Percentiles rank a stretch among this genome's conserved stretches.
Conservation (phyloP, 2,329 filamentous ascomycete species). For the Geoglossum cookeanum region DNA sequence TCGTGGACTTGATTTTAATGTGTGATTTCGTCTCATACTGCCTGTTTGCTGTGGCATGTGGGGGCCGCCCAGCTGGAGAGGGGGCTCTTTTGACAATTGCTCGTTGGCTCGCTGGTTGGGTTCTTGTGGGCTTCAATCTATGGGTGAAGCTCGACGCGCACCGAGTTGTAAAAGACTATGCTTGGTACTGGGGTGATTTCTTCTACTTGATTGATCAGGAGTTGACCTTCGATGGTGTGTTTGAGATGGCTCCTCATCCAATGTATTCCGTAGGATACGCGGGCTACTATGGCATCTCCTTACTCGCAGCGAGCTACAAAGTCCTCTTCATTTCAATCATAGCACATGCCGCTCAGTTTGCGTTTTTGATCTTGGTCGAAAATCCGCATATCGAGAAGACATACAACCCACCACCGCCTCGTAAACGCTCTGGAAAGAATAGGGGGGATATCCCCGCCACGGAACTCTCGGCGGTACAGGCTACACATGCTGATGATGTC, state of each 20-base stretch:
- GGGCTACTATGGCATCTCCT: constrained; percentile 93
- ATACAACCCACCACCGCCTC: constrained; percentile 74
- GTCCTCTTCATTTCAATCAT: constrained; percentile 93
- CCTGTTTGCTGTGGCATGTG: constrained; percentile 82
- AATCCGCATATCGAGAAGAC: constrained; percentile 97
- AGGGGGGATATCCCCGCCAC: constrained; percentile 14
- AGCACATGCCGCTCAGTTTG: constrained; percentile 85
- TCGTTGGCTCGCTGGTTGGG: constrained; percentile 62
- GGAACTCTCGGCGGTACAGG: constrained; percentile 20
- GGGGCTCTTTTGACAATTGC: constrained; percentile 44
- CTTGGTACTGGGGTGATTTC: constrained; percentile 99
- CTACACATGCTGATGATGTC: constrained; percentile 13
- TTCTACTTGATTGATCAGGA: constrained; percentile 98
- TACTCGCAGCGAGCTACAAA: constrained; percentile 95
- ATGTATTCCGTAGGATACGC: constrained; percentile 99
- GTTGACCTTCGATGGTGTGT: constrained; percentile 93
- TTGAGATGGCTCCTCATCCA: constrained; percentile 95
- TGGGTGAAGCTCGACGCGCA: constrained; percentile 98
- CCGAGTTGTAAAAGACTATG: constrained; percentile 94
- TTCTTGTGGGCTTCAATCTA: constrained; percentile 78
- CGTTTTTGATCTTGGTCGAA: constrained; percentile 79
- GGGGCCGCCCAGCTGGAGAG: constrained; percentile 55
- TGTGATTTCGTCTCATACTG: constrained; percentile 97
- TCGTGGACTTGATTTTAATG: constrained; percentile 95
- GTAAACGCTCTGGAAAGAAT: constrained; percentile 29